These are phyloP conservation scores for Leptodontidium sp. DNA, from an alignment of 2,329 filamentous ascomycete genomes.

Conservation along the genomic window DNA sequence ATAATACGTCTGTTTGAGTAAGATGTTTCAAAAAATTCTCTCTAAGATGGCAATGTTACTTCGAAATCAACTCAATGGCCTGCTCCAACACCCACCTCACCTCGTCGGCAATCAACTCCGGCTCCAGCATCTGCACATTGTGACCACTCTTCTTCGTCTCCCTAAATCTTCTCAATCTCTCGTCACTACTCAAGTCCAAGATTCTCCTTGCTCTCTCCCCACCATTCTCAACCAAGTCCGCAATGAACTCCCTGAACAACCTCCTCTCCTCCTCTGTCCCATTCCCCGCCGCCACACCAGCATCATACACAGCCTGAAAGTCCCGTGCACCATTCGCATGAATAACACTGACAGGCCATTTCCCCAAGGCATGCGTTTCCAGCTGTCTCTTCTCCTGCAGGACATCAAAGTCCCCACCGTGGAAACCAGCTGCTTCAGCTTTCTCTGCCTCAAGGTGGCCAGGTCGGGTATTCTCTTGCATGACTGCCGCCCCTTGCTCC, in stretches of 20 bases:
- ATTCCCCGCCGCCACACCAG: neutral
- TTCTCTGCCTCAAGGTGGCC: neutral
- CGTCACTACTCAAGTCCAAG: neutral
- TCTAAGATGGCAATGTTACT: neutral
- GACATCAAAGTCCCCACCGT: neutral
- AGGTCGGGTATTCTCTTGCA: neutral
- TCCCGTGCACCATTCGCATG: neutral
- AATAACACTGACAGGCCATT: neutral
- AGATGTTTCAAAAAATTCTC: too few species aligned
- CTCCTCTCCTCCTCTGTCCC: neutral
- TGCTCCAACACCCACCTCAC: neutral
- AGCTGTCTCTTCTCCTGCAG: neutral
- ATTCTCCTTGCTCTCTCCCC: neutral
- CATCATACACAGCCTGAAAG: neutral
- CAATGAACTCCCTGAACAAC: neutral
- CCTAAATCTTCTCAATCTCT: neutral
- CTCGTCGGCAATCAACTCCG: neutral
- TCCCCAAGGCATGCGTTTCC: neutral
- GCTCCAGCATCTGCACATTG: neutral
- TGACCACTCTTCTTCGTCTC: too few species aligned
- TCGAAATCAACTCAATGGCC: neutral
- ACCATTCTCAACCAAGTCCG: neutral
- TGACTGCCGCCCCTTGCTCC: neutral
- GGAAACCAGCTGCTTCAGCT: constrained; percentile 1
- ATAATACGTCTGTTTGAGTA: too few species aligned